Evolutionary conservation across 768 basidiomycete genomes (phyloP).

Genomic region (Auricularia sp.): DNA sequence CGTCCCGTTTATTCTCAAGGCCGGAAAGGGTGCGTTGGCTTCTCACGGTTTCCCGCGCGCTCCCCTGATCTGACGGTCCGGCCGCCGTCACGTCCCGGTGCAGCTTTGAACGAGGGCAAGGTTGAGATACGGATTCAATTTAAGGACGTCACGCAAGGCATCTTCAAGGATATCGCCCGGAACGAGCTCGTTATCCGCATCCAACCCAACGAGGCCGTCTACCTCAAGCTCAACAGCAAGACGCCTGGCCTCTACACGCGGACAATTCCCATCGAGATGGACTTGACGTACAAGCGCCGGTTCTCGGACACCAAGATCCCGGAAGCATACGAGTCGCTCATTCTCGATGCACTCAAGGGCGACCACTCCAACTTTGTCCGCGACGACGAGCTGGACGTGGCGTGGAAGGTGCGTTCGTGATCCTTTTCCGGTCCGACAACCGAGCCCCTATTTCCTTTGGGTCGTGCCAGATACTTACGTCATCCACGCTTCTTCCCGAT

Average conservation of each 20-base stretch:
- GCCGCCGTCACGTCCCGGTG: not conserved
- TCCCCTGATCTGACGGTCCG: not conserved
- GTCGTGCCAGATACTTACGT: not conserved
- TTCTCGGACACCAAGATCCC: conserved; percentile 89
- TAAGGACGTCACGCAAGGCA: conserved; percentile 93
- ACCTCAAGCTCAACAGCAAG: conserved; percentile 95
- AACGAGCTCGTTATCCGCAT: conserved; percentile 98
- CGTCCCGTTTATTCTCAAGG: conserved; percentile 96
- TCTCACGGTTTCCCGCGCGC: not conserved
- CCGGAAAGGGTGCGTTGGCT: conserved; percentile 73
- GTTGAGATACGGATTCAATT: conserved; percentile 97
- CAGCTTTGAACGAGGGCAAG: conserved; percentile 96
- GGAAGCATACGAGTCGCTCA: conserved; percentile 92
- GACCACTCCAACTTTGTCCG: conserved; percentile 99
- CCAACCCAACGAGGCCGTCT: conserved; percentile 92
- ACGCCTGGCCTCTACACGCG: conserved; percentile 83
- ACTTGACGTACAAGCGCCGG: conserved; percentile 92
- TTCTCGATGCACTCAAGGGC: conserved; percentile 92
- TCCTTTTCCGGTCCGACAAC: not conserved
- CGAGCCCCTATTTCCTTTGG: not conserved
- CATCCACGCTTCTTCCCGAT: not conserved
- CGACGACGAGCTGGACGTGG: conserved; percentile 91
- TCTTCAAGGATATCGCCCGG: conserved; percentile 91
- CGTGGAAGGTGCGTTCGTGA: conserved; percentile 72
- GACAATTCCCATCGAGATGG: conserved; percentile 93